Conservation (phyloP, 179 eudicot species). For the Silene coronaria region DNA sequence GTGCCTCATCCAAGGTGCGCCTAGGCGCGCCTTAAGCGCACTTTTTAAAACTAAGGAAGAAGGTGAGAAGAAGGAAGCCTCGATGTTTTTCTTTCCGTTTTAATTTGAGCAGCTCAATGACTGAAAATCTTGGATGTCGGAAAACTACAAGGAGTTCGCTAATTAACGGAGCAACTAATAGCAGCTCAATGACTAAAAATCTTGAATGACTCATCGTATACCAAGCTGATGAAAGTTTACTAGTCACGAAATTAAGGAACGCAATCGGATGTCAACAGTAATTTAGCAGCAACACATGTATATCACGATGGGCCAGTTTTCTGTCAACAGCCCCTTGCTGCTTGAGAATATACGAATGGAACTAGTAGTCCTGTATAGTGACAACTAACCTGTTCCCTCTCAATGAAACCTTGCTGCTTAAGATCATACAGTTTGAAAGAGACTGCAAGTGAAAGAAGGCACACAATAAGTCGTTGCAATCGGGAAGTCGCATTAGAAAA, state of each 20-base stretch:
- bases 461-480: not conserved
- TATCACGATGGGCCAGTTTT: not conserved
- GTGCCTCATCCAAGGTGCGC: too few relatives aligned
- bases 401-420: conserved; percentile 95
- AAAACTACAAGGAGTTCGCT: not conserved
- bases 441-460: conserved; percentile 40
- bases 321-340: conserved; percentile 59
- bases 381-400: conserved; percentile 74
- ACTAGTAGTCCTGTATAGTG: not conserved
- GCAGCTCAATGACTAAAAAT: not conserved
- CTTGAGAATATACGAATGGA: conserved; percentile 72
- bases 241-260: not conserved
- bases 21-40: too few relatives aligned
- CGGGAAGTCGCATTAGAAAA: not conserved
- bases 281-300: not conserved
- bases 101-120: too few relatives aligned
- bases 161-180: not conserved
- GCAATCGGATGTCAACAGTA: not conserved
- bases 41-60: too few relatives aligned
- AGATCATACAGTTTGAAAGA: conserved; percentile 92
- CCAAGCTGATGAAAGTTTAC: not conserved
- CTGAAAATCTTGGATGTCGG: too few relatives aligned
- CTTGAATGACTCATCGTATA: not conserved
- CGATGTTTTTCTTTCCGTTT: too few relatives aligned
- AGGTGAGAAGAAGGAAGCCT: too few relatives aligned